Evolutionary conservation across 768 basidiomycete genomes (phyloP), one percentile per base, ranked within the genome.

Genomic region (Phaeolepiota aurea): DNA sequence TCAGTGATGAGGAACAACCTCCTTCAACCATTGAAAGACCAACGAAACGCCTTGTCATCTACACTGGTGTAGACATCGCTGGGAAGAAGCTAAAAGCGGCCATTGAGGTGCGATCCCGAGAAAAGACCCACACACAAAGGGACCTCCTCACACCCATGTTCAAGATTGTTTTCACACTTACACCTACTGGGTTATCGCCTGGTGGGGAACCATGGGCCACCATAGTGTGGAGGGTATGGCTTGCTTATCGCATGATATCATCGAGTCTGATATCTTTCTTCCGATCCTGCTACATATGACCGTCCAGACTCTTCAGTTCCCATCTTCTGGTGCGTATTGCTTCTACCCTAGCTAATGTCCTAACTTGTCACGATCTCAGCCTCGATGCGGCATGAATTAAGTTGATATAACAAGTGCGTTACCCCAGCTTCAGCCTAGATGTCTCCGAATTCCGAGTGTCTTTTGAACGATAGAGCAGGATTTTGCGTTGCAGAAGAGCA

Each of bases 81-180:
- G 41, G 28, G 16, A 45, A 45, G 28, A 45, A 37, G 13, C 18
- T 45, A 30, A 45, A 45, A 20, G 13, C 16, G 22, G 9, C 37
- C 1, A 35, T 41, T 12, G 20, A 41, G n/a, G 44, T 45, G 32
- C 4, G 40, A 5, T 33, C 15, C 23, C 9, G 11, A 28, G n/a
- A n/a, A n/a, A n/a, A n/a, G n/a, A n/a, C n/a, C 7, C 25, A 7
- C 25, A 28, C 25, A n/a, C 25, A 7, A n/a, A 28, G 7, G 3
- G 18, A 31, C 33, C 20, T 12, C 20, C 23, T 33, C 11, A 4
- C 12, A 20, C 10, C 10, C 23, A 5, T 37, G 11, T 14, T 13
- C 12, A 25, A 45, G 44, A 41, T 45, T 20, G 28, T 37, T 21
- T 45, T 45, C n/a, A 45, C 44, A 1, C 44, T 45, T 30, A 45